phyloP scores from a whole-genome alignment of 139 green algal species.

The Chlamydomonas sp. region DNA sequence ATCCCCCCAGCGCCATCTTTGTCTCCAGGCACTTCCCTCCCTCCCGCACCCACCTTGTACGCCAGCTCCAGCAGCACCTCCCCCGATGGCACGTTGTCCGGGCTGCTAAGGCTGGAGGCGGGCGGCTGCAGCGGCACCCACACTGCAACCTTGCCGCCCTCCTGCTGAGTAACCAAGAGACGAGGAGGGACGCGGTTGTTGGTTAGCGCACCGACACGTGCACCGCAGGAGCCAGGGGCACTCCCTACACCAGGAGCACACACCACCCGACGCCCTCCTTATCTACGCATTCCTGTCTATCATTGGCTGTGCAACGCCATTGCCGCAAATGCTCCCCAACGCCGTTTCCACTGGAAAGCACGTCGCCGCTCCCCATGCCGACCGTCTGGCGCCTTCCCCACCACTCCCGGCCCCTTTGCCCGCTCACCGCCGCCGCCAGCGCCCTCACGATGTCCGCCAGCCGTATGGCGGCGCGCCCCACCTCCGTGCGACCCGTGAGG shows the following conservation, averaged over 20 bases:
- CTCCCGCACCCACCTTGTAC: conserved; percentile 69
- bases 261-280: too few species aligned
- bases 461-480: conserved; percentile 72
- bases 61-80: conserved; percentile 79
- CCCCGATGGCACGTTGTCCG: conserved; percentile 42
- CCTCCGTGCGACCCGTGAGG: conserved; percentile 83
- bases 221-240: too few species aligned
- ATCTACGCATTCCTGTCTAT: too few species aligned
- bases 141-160: conserved; percentile 64
- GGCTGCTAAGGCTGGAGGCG: not conserved
- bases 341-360: too few species aligned
- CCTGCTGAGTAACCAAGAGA: conserved; percentile 9
- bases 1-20: too few species aligned
- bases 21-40: not conserved
- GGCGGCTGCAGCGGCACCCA: conserved; percentile 79
- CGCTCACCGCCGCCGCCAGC: not conserved
- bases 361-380: not conserved
- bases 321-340: too few species aligned
- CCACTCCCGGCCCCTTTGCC: too few species aligned
- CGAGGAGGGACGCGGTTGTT: too few species aligned
- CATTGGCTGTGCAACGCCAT: too few species aligned
- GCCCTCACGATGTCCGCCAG: conserved; percentile 54
- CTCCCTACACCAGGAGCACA: too few species aligned
- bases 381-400: not conserved
- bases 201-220: too few species aligned